Conservation (phyloP, 1,284 basidiomycete species). For the Ustilago nuda region DNA sequence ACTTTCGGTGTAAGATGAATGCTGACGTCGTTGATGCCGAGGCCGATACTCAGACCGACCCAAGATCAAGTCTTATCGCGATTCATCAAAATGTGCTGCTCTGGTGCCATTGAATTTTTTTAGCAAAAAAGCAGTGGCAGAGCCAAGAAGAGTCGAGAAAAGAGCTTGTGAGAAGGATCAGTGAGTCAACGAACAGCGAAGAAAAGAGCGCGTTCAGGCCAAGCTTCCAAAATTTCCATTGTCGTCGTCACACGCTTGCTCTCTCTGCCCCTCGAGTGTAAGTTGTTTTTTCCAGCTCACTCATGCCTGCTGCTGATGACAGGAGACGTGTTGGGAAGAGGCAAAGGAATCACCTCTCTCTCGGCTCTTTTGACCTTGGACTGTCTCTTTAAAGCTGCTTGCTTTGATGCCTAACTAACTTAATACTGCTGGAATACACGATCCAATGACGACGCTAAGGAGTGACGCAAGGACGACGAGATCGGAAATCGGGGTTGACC, state of each 20-base stretch:
- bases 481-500: too few relatives aligned
- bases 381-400: too few relatives aligned
- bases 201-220: constrained; percentile 12
- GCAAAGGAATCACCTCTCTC: too few relatives aligned
- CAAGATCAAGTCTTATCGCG: not conserved
- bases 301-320: not conserved
- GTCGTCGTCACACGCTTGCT: not conserved
- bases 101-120: not conserved
- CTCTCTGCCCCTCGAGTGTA: not conserved
- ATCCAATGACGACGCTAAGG: too few relatives aligned
- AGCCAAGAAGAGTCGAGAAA: constrained; percentile 1
- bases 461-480: too few relatives aligned
- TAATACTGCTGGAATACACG: too few relatives aligned
- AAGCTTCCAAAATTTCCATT: constrained; percentile 1
- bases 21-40: constrained; percentile 1
- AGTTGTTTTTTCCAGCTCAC: not conserved
- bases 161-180: constrained; percentile 5
- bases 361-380: too few relatives aligned
- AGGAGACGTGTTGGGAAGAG: too few relatives aligned
- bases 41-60: not conserved
- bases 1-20: not conserved
- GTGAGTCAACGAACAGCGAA: too few relatives aligned
- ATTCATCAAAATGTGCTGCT: not conserved
- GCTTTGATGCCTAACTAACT: too few relatives aligned
- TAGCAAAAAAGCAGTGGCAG: not conserved